phyloP scores from a whole-genome alignment of 371 early-diverging fungal genomes.

The Lichtheimia ramosa region DNA sequence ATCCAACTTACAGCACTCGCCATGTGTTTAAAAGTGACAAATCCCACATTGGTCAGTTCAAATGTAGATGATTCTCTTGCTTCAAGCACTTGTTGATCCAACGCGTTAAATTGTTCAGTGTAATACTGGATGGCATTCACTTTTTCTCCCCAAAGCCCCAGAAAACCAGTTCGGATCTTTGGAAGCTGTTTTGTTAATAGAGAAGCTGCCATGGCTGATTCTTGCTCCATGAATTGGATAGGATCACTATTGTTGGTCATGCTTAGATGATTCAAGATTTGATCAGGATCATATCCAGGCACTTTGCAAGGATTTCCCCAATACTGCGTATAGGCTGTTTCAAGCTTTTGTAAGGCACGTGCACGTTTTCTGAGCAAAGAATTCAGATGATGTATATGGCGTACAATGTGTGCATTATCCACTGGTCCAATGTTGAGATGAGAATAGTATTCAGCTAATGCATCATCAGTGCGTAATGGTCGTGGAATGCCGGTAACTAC shows the following conservation, averaged over 20 bases:
- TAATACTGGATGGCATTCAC: constrained; percentile 50
- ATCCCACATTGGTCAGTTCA: constrained; percentile 42
- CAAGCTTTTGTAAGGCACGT: constrained; percentile 31
- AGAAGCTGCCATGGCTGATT: too few species aligned
- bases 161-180: constrained; percentile 27
- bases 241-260: too few species aligned
- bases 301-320: constrained; percentile 52
- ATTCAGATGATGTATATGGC: constrained; percentile 41
- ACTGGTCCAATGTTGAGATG: constrained; percentile 52
- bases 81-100: constrained; percentile 32
- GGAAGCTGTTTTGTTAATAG: constrained; percentile 19
- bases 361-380: constrained; percentile 36
- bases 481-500: constrained; percentile 59
- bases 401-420: constrained; percentile 53
- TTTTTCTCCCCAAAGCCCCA: constrained; percentile 35
- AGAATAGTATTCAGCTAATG: constrained; percentile 53
- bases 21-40: constrained; percentile 48
- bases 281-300: constrained; percentile 45
- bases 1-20: constrained; percentile 35
- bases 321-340: constrained; percentile 39
- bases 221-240: too few species aligned
- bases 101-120: constrained; percentile 33
- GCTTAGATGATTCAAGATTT: constrained; percentile 16
- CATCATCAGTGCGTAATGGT: constrained; percentile 40
- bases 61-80: constrained; percentile 23